These are phyloP conservation scores for Sicyos baderoa DNA, from an alignment of 306 rosid species.

Conservation along the genomic window DNA sequence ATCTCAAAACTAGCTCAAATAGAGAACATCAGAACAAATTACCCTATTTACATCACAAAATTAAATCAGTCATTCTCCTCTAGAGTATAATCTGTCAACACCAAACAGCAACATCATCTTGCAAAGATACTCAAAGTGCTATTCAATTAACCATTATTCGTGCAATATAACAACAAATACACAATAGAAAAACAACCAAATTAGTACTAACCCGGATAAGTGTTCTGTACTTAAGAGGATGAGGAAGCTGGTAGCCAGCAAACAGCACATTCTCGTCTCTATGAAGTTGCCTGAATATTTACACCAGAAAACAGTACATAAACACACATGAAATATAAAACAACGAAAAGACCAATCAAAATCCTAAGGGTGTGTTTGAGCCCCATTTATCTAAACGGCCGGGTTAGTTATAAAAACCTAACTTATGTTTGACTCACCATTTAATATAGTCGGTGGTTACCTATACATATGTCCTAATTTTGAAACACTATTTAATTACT, in stretches of 20 bases:
- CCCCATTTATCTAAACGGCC: too few species aligned
- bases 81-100: too few species aligned
- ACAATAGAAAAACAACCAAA: too few species aligned
- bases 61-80: too few species aligned
- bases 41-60: not conserved
- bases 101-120: not conserved
- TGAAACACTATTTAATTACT: too few species aligned
- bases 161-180: not conserved
- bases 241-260: constrained; percentile 91
- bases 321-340: not conserved
- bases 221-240: constrained; percentile 89
- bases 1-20: not conserved
- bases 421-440: too few species aligned
- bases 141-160: not conserved
- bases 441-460: too few species aligned
- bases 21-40: not conserved
- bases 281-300: constrained; percentile 62
- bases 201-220: constrained; percentile 63
- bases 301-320: not conserved
- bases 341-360: not conserved
- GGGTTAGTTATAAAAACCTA: too few species aligned
- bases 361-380: too few species aligned
- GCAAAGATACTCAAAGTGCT: not conserved
- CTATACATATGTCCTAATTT: too few species aligned
- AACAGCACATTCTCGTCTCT: constrained; percentile 74